These are phyloP conservation scores for Aureoboletus auriporus DNA, from an alignment of 768 basidiomycete species.

Conservation along the genomic window DNA sequence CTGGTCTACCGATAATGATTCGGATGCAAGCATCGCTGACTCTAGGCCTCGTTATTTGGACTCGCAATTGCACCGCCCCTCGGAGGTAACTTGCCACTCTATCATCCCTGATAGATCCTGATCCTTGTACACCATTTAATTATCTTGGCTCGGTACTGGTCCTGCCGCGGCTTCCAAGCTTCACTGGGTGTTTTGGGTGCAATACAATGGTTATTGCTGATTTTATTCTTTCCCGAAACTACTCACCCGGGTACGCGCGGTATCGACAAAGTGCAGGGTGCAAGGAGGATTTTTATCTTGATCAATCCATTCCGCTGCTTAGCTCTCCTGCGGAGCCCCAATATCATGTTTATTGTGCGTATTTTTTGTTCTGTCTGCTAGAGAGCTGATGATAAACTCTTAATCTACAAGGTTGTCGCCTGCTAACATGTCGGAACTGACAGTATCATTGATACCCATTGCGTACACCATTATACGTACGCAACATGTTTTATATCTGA, in stretches of 20 bases:
- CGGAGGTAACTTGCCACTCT: slow-evolving; percentile 38
- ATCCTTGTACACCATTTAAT: slow-evolving; percentile 28
- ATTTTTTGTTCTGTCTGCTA: neutral
- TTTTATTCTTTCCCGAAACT: slow-evolving; percentile 59
- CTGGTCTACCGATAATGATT: neutral
- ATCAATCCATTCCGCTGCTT: slow-evolving; percentile 59
- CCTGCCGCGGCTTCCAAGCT: slow-evolving; percentile 62
- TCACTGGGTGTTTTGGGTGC: slow-evolving; percentile 40
- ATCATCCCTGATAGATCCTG: neutral
- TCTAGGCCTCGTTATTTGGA: slow-evolving; percentile 48
- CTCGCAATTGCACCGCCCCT: slow-evolving; percentile 57
- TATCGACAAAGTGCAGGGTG: slow-evolving; percentile 40
- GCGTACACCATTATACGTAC: slow-evolving; percentile 59
- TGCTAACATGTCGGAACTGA: no score
- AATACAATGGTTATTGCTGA: slow-evolving; percentile 36
- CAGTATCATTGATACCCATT: slow-evolving; percentile 62
- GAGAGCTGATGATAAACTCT: slow-evolving; percentile 33
- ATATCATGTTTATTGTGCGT: slow-evolving; percentile 51
- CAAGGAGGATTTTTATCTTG: slow-evolving; percentile 34
- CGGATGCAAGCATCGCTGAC: neutral
- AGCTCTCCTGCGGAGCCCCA: slow-evolving; percentile 53
- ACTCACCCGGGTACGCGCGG: slow-evolving; percentile 56
- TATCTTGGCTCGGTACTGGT: slow-evolving; percentile 51
- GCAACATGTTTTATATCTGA: neutral
- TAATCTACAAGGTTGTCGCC: no score